These are phyloP conservation scores for Mycena polygramma DNA, from an alignment of 768 basidiomycete genomes.

Conservation along the genomic window DNA sequence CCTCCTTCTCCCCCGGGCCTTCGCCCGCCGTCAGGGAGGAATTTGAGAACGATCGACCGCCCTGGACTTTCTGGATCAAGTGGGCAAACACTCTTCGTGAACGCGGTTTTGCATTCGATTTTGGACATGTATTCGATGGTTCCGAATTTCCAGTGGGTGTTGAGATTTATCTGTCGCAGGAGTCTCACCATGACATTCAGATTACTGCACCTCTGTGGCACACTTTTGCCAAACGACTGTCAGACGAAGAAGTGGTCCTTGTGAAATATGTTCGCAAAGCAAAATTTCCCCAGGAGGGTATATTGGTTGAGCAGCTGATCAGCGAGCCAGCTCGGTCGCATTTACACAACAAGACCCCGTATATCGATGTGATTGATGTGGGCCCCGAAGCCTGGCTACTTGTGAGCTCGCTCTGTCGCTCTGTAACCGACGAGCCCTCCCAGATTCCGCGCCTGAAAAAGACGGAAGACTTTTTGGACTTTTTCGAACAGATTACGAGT, in stretches of 20 bases:
- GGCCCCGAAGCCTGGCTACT: not conserved
- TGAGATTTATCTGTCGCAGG: too few relatives aligned
- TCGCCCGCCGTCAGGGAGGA: too few relatives aligned
- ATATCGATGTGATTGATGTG: conserved; percentile 6
- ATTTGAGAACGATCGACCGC: too few relatives aligned
- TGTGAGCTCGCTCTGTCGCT: not conserved
- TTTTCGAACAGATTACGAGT: conserved; percentile 1
- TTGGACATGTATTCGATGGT: too few relatives aligned
- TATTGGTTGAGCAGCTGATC: not conserved
- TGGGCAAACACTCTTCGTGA: too few relatives aligned
- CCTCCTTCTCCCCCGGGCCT: too few relatives aligned
- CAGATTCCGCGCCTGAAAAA: not conserved
- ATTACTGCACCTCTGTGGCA: not conserved
- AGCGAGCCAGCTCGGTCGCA: not conserved
- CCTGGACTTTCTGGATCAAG: too few relatives aligned
- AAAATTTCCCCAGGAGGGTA: not conserved
- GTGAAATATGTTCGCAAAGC: conserved; percentile 8
- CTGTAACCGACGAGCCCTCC: not conserved
- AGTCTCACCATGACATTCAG: too few relatives aligned
- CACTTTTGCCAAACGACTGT: conserved; percentile 41
- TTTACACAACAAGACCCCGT: not conserved
- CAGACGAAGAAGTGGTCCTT: not conserved
- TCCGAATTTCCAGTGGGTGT: too few relatives aligned
- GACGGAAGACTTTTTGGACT: not conserved
- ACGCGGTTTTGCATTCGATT: too few relatives aligned